phyloP scores from a whole-genome alignment of 495 filamentous ascomycete genomes.

The Podospora anserina region DNA sequence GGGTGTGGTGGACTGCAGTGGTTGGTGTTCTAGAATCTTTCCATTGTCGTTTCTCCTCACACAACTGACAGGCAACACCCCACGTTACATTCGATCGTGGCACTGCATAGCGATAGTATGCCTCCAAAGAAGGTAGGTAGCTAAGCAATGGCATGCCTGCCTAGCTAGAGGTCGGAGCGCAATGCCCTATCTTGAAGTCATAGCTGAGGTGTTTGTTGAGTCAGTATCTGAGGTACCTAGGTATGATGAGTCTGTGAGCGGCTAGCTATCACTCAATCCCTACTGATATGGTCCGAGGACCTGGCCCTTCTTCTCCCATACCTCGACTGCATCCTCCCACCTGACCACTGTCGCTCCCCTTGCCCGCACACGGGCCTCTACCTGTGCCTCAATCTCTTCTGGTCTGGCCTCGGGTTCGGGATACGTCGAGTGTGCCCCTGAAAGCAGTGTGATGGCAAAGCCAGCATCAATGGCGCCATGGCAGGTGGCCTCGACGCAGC shows the following conservation, averaged over 20 bases:
- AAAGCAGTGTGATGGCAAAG: constrained; percentile 29
- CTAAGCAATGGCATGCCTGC: background rate
- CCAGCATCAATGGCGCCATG: constrained; percentile 30
- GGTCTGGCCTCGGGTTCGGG: constrained; percentile 23
- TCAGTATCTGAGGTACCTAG: background rate
- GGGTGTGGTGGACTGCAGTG: background rate
- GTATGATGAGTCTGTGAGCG: background rate
- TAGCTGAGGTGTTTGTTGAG: background rate
- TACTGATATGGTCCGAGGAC: background rate
- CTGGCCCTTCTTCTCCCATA: constrained; percentile 13
- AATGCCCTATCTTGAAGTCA: background rate
- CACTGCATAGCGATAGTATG: background rate
- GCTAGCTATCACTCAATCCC: background rate
- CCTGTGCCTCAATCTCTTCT: constrained; percentile 31
- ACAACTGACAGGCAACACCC: background rate
- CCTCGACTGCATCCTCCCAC: constrained; percentile 27
- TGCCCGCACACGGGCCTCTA: constrained; percentile 24
- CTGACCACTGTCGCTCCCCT: constrained; percentile 21
- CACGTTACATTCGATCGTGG: constrained; percentile 1
- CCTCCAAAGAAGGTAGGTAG: constrained; percentile 1
- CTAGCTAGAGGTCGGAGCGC: background rate
- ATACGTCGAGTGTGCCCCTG: constrained; percentile 39
- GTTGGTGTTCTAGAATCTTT: constrained; percentile 5
- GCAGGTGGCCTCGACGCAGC: constrained; percentile 9
- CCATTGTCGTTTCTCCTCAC: background rate